Conservation (phyloP, 2,329 filamentous ascomycete genomes). For the Diaporthe longicolla region DNA sequence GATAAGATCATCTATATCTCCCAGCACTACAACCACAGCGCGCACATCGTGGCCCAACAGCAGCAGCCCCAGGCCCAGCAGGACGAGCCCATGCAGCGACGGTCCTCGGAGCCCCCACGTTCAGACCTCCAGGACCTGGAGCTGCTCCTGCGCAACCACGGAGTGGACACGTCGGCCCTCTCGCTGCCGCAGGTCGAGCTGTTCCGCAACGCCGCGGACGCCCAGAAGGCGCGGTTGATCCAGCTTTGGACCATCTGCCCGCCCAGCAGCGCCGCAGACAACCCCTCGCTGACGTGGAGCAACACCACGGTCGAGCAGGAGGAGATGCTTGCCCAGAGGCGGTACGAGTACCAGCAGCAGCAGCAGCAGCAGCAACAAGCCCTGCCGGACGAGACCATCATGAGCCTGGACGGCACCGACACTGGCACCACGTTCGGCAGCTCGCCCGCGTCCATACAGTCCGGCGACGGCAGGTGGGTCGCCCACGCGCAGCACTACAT, state of each 20-base stretch:
- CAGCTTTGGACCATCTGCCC: constrained; percentile 90
- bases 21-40: constrained; percentile 87
- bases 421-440: constrained; percentile 33
- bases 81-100: constrained; percentile 52
- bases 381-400: constrained; percentile 51
- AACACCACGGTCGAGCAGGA: constrained; percentile 70
- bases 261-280: constrained; percentile 70
- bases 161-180: constrained; percentile 78
- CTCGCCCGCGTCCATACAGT: constrained; percentile 61
- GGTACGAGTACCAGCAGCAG: constrained; percentile 69
- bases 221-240: constrained; percentile 81
- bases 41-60: constrained; percentile 67
- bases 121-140: constrained; percentile 66
- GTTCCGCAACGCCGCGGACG: constrained; percentile 80
- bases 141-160: constrained; percentile 73
- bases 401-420: constrained; percentile 68
- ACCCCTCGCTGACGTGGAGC: constrained; percentile 67
- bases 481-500: constrained; percentile 51
- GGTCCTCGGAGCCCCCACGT: constrained; percentile 65
- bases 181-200: constrained; percentile 83
- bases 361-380: constrained; percentile 50
- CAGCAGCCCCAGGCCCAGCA: constrained; percentile 51
- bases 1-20: constrained; percentile 78
- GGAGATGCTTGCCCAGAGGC: constrained; percentile 70
- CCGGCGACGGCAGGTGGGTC: constrained; percentile 66